phyloP scores from a whole-genome alignment of 1,284 basidiomycete genomes.

The Leccinum brunneo-olivaceum region DNA sequence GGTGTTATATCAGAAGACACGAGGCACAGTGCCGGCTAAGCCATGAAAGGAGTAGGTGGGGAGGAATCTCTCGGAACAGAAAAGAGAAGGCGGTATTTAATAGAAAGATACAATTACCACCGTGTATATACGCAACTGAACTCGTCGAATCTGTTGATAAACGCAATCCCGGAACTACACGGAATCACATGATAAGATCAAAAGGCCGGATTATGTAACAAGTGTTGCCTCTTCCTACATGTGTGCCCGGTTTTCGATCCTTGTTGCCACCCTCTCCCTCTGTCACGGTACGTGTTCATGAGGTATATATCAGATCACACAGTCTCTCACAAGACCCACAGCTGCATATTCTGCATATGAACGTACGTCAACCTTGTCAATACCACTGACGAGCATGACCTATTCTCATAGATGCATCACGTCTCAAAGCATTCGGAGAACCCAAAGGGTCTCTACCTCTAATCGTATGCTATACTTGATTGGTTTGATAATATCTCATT shows the following conservation, averaged over 20 bases:
- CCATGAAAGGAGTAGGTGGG: too few species aligned
- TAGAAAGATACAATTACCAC: too few species aligned
- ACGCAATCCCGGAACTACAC: too few species aligned
- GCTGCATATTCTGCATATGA: conserved; percentile 57
- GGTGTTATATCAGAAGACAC: too few species aligned
- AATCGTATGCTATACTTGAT: conserved; percentile 41
- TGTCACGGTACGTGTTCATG: conserved; percentile 42
- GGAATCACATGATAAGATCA: too few species aligned
- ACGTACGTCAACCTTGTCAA: conserved; percentile 38
- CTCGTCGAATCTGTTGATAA: too few species aligned
- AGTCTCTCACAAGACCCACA: conserved; percentile 30
- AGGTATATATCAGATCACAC: background rate
- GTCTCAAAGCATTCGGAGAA: conserved; percentile 64
- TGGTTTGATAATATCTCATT: background rate
- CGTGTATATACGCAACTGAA: too few species aligned
- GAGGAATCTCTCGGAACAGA: too few species aligned
- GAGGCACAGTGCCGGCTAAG: too few species aligned
- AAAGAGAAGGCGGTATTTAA: too few species aligned
- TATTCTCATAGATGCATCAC: conserved; percentile 53
- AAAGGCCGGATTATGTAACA: too few species aligned
- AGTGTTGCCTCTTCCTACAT: too few species aligned
- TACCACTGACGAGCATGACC: background rate
- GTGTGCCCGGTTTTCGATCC: conserved; percentile 40
- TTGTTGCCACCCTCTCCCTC: conserved; percentile 39
- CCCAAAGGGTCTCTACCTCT: conserved; percentile 59